Conservation (phyloP, 129 eudicot genomes). For the Heracleum sosnowskyi region DNA sequence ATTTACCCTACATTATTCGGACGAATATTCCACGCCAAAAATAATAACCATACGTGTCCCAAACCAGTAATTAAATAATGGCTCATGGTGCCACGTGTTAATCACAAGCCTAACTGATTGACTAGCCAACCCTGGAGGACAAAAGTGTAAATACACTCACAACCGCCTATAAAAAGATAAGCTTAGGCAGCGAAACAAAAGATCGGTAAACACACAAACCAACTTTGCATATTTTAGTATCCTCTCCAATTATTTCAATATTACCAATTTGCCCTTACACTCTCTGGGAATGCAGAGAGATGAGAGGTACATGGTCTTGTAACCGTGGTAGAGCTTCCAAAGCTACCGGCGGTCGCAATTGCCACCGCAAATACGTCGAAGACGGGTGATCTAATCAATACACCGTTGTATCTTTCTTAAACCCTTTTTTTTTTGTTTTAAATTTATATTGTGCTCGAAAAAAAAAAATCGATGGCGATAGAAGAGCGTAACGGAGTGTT, state of each 20-base stretch:
- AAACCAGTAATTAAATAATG: background rate
- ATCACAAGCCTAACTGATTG: background rate
- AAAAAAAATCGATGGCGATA: background rate
- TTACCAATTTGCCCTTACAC: background rate
- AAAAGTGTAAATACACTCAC: background rate
- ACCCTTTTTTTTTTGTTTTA: background rate
- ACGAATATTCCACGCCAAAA: background rate
- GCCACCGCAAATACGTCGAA: constrained; percentile 91
- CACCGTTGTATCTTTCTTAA: too few relatives aligned
- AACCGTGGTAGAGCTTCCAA: constrained; percentile 37
- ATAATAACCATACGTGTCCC: background rate
- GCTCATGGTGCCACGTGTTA: background rate
- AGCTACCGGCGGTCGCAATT: constrained; percentile 63
- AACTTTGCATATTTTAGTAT: background rate
- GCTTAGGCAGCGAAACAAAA: background rate
- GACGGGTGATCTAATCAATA: constrained; percentile 47
- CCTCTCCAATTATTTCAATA: constrained; percentile 6
- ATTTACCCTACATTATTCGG: background rate
- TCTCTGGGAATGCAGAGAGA: constrained; percentile 90
- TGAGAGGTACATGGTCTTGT: constrained; percentile 47
- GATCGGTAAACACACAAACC: background rate
- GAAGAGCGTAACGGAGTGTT: constrained; percentile 12
- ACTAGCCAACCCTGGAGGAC: background rate
- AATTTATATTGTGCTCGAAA: too few relatives aligned
- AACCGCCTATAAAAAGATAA: constrained; percentile 25